Evolutionary conservation across 805 yeast genomes (phyloP).

Genomic region (Monosporozyma unispora): DNA sequence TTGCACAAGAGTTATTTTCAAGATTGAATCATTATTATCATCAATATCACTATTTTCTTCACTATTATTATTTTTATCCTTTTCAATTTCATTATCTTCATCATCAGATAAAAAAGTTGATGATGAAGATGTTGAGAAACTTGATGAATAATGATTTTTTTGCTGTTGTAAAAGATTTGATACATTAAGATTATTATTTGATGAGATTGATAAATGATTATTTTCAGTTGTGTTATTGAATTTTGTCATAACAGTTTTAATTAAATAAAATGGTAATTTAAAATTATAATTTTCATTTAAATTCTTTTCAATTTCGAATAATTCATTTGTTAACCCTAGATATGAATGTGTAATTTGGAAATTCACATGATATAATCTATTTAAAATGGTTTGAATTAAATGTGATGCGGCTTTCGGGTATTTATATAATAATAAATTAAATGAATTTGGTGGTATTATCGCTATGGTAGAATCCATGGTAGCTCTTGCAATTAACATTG

Average conservation of each 20-base stretch:
- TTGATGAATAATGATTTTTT: not conserved
- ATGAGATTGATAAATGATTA: not conserved
- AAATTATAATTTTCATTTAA: conserved; percentile 39
- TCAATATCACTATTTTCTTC: not conserved
- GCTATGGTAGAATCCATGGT: conserved; percentile 74
- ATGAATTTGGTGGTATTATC: conserved; percentile 80
- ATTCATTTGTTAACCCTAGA: conserved; percentile 74
- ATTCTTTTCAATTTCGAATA: conserved; percentile 63
- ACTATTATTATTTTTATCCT: not conserved
- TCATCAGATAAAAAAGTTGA: not conserved
- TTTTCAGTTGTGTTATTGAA: conserved; percentile 20
- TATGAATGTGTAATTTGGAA: conserved; percentile 84
- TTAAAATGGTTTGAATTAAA: conserved; percentile 84
- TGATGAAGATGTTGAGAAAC: not conserved
- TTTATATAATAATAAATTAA: conserved; percentile 56
- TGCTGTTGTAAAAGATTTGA: not conserved
- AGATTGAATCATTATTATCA: conserved; percentile 29
- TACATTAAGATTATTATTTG: not conserved
- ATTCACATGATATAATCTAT: conserved; percentile 82
- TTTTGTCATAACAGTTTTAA: conserved; percentile 45
- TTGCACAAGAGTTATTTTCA: conserved; percentile 59
- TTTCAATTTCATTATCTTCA: not conserved
- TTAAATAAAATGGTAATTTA: conserved; percentile 56
- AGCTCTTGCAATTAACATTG: conserved; percentile 64
- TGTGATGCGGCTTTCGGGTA: conserved; percentile 89